Evolutionary conservation across 108 stramenopile species (phyloP), one percentile per base, ranked within the genome.

Genomic region (Seminavis robusta): DNA sequence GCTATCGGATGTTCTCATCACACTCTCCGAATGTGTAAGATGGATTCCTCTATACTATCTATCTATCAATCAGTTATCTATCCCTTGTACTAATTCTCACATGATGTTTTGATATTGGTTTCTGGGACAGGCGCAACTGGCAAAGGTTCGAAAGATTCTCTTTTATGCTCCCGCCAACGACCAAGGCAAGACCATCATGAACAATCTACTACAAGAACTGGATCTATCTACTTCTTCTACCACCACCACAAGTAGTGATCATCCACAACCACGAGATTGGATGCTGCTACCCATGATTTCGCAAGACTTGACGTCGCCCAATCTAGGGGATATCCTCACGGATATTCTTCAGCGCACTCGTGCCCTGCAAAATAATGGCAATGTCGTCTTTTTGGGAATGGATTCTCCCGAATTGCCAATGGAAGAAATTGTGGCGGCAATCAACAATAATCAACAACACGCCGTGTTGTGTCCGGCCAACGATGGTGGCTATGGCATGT

Each of bases 401-500:
- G 91, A 92, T 72, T 62, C 91, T 9, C 91, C 91, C 1, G 76
- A 84, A 26, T 44, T 92, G 9, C 75, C 83, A 19, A 40, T 89
- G 37, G 79, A 81, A 16, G 91, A 92, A 52, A 72, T 92, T 15
- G 69, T 62, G 7, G 30, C 61, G 15, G 90, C 77, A 15, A 53
- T 92, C 20, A 29, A 56, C 26, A 42, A 47, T 38, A 38, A 6
- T 9, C 50, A 47, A 6, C 59, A 37, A 28, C n/a, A n/a, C n/a
- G 91, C 91, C 0, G 57, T 78, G 29, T n/a, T 92, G 16, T 86
- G 84, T 54, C 91, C 91, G 4, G 67, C 84, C 13, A n/a, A 65
- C 39, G 91, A 92, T 69, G 91, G 91, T n/a, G 91, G 91, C 34
- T 92, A 89, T 52, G 91, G 83, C 25, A 72, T 89, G 70, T 52